Base-by-base conservation (phyloP, 2,329 filamentous ascomycete genomes). In the Ceratocystis albifundus region DNA sequence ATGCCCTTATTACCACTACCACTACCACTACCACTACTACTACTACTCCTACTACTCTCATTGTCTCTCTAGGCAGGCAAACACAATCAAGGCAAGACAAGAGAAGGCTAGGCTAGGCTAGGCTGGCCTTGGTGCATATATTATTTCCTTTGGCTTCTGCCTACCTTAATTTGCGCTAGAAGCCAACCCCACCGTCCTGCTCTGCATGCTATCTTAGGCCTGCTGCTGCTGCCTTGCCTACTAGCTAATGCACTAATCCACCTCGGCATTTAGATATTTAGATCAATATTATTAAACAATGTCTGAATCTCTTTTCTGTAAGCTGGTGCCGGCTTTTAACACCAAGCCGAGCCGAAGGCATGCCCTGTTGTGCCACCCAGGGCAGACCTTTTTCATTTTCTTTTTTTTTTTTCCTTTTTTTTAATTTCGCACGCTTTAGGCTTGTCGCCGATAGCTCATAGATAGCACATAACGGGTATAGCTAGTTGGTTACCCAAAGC, bases 261-360 rank as follows among this genome's bases (percentile, higher is more conserved):
- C 25, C 53, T 57, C 28, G 53, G 53, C 53, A 57, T 57, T 57
- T 57, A 57, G 12, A 5, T 28, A 57, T 57, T 57, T 57, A 57
- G 12, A 5, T 28, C 15, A 3, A 28, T n/a, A 57, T n/a, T 30
- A 30, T 28, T 17, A 57, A 15, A 22, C 22, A 12, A 8, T 8
- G 48, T 25, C 7, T 22, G 6, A 25, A 10, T 10, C 48, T 50
- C 48, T 8, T 50, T 22, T 7, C 46, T 48, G 17, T 25, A 25
- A 22, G 5, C 17, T 50, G 48, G n/a, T 10, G 10, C 48, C 48
- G 48, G 48, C 48, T 20, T 50, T 50, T 50, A 50, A 22, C 48
- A 22, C n/a, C n/a, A 50, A 20, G 48, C 48, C 48, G 48, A 50
- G 8, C 48, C 48, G 48, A 50, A 12, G 48, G 17, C 36, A 41